Evolutionary conservation across 345 rosid species (phyloP).

Genomic region (Brassica juncea): DNA sequence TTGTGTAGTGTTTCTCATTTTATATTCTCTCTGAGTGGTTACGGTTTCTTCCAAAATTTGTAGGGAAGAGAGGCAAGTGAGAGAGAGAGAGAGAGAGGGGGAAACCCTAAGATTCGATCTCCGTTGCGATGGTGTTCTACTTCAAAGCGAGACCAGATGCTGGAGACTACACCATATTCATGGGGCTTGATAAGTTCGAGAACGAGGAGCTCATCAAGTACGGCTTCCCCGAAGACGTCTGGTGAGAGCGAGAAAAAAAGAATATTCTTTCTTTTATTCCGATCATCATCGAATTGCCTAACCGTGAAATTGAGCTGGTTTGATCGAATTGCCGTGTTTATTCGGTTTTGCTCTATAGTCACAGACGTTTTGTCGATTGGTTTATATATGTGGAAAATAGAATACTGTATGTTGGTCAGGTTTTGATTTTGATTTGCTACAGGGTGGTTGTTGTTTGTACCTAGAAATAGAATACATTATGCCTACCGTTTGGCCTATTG

Average conservation of each 20-base stretch:
- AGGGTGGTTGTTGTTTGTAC: background rate
- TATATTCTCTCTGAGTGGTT: constrained; percentile 30
- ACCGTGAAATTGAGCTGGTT: background rate
- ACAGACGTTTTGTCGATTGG: background rate
- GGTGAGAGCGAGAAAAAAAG: constrained; percentile 45
- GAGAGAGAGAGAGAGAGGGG: constrained; percentile 18
- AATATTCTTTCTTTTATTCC: background rate
- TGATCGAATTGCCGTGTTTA: constrained; percentile 7
- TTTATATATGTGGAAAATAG: background rate
- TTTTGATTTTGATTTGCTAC: no score
- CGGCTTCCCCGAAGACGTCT: constrained; percentile 94
- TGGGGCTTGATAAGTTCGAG: constrained; percentile 99
- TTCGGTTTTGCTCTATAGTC: background rate
- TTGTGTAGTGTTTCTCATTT: background rate
- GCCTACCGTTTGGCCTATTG: background rate
- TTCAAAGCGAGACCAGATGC: constrained; percentile 92
- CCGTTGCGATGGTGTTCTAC: constrained; percentile 68
- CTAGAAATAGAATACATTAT: no score
- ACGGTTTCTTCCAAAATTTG: constrained; percentile 23
- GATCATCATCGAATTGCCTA: background rate
- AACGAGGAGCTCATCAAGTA: constrained; percentile 98
- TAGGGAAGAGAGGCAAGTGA: constrained; percentile 10
- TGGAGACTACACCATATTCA: constrained; percentile 96
- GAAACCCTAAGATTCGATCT: constrained; percentile 42
- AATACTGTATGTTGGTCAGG: no score